Conservation (phyloP, 2,329 filamentous ascomycete species). For the Colletotrichum abscissum region DNA sequence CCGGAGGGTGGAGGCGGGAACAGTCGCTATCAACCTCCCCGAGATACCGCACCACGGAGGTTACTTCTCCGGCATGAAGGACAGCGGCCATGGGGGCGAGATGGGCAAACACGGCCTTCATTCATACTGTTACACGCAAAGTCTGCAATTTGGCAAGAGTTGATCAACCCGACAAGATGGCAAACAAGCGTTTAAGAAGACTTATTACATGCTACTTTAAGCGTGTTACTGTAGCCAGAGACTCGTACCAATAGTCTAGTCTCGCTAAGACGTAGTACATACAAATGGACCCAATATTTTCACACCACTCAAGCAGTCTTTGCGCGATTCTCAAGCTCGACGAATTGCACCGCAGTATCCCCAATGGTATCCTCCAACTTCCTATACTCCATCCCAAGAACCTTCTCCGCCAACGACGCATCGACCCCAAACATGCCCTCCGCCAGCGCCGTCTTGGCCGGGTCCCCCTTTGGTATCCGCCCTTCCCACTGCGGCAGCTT, state of each 20-base stretch:
- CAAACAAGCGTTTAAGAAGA: neutral
- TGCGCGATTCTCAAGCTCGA: conserved; percentile 36
- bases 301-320: neutral
- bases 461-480: conserved; percentile 37
- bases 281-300: neutral
- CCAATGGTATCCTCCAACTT: conserved; percentile 37
- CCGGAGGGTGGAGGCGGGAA: conserved; percentile 64
- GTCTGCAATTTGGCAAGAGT: conserved; percentile 44
- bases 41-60: conserved; percentile 45
- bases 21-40: conserved; percentile 67
- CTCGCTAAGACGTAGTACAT: neutral
- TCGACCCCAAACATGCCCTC: conserved; percentile 37
- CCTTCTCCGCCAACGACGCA: conserved; percentile 33
- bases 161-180: neutral
- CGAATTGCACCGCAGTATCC: conserved; percentile 37
- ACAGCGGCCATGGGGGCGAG: conserved; percentile 48
- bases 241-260: neutral
- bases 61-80: conserved; percentile 46
- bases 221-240: neutral
- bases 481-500: conserved; percentile 36
- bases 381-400: conserved; percentile 40
- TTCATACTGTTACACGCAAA: conserved; percentile 47
- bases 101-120: conserved; percentile 46
- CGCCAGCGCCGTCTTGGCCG: conserved; percentile 31
- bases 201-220: neutral